Percentiles rank a stretch among this genome's conserved stretches.
These are phyloP conservation scores for Cystobasidium ongulense DNA, from an alignment of 768 basidiomycete genomes.

Conservation along the genomic window DNA sequence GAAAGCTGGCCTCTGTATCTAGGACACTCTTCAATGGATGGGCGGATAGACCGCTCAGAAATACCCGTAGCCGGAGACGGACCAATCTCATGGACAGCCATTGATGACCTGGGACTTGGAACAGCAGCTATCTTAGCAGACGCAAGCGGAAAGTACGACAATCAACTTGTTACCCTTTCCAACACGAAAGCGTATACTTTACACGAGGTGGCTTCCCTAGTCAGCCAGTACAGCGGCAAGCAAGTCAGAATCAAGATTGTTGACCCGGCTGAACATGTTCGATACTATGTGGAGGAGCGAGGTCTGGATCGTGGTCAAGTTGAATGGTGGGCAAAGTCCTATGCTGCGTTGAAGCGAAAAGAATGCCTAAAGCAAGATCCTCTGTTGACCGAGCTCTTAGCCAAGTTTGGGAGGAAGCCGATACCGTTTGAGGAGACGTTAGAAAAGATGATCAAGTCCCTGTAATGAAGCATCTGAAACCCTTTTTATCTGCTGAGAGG, in stretches of 20 bases:
- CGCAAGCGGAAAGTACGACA: conserved; percentile 6
- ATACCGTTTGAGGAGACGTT: not conserved
- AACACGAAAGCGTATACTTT: not conserved
- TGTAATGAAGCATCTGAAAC: too few species aligned
- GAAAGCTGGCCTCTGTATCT: conserved; percentile 6
- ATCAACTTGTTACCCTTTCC: not conserved
- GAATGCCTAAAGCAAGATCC: not conserved
- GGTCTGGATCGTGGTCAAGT: not conserved
- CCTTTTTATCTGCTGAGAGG: too few species aligned
- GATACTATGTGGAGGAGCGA: not conserved
- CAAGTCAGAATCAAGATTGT: not conserved
- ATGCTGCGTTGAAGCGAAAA: not conserved
- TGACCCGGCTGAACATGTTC: not conserved
- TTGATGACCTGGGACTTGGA: not conserved
- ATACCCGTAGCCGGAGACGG: conserved; percentile 2
- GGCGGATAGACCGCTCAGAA: not conserved
- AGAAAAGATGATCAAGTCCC: not conserved
- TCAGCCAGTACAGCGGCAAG: not conserved
- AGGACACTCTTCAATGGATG: not conserved
- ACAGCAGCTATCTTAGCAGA: not conserved
- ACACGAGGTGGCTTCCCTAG: not conserved
- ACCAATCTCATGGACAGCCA: conserved; percentile 5
- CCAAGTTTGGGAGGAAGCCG: not conserved
- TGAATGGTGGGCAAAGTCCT: not conserved
- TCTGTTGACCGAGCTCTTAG: not conserved